Base-by-base conservation (phyloP, 805 yeast species). In the Candida ascalaphidarum region DNA sequence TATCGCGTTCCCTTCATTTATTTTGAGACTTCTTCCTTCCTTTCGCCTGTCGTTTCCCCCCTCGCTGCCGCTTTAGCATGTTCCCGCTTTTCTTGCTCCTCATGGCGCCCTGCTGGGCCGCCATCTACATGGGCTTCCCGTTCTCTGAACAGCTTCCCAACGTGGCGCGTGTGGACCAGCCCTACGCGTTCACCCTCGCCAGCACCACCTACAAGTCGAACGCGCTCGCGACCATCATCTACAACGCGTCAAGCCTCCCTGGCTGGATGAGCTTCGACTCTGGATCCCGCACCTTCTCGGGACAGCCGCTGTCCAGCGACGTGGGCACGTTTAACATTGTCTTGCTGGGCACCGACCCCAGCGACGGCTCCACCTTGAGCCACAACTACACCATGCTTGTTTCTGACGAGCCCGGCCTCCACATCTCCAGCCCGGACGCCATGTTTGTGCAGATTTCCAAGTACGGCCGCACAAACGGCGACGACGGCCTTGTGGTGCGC, bases 111-210 rank as follows among this genome's bases (percentile, higher is more conserved):
- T 40, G 30, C 16, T 27, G 26, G 23, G 71, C 74, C 9, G 56
- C 68, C 21, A 77, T 83, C 5, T 61, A 65, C 29, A 62, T 68
- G 22, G 82, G 81, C 25, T 83, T 79, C 61, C 88, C 95, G n/a
- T 74, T 86, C 48, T 56, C 69, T 38, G 75, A 76, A 48, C 98
- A 89, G 56, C 65, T 77, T 14, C 97, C 97, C 4, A 80, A 85
- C 19, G 83, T 92, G 10, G 97, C 95, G 4, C 67, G 94, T 33
- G 71, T 74, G 11, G 72, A 72, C 34, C 63, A 72, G 41, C 40
- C 49, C 2, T 89, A 79, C 55, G 40, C 58, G 12, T 89, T 83
- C 54, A 66, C 77, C 21, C 55, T 89, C 23, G 77, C 86, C 30
- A 58, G 70, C 34, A 74, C 77, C 40, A 89, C 97, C 2, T 85